Evolutionary conservation across 208 protist species (phyloP).

Genomic region (Crithidia mellificae): DNA sequence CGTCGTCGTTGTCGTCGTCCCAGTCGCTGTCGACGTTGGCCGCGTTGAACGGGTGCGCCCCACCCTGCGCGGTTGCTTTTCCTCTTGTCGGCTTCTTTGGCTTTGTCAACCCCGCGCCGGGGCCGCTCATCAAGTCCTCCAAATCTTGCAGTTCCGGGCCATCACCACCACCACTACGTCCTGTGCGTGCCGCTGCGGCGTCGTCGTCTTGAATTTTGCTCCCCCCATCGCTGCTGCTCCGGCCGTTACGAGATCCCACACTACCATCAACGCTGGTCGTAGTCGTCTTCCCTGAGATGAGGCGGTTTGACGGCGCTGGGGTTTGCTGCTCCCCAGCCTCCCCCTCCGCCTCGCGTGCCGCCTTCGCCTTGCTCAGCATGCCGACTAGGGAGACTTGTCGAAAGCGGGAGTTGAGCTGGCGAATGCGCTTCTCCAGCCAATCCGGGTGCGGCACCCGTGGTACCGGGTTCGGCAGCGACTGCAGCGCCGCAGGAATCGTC

Average conservation of each 20-base stretch:
- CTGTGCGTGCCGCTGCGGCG: neutral
- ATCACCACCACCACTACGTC: neutral
- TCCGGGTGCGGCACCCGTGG: constrained; percentile 97
- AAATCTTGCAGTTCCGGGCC: constrained; percentile 42
- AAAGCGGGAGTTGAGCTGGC: constrained; percentile 79
- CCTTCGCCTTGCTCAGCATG: constrained; percentile 49
- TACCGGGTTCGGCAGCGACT: constrained; percentile 97
- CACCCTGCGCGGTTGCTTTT: neutral
- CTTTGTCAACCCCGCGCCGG: neutral
- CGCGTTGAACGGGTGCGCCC: neutral
- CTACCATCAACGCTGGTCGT: too few species aligned
- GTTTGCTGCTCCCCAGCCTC: too few species aligned
- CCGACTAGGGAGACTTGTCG: constrained; percentile 64
- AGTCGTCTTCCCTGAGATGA: too few species aligned
- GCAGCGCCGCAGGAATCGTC: constrained; percentile 98
- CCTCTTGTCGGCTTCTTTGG: constrained; percentile 1
- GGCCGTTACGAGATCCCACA: too few species aligned
- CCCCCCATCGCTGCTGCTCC: too few species aligned
- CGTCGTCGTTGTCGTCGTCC: constrained; percentile 44
- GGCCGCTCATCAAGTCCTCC: constrained; percentile 51
- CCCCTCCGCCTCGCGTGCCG: constrained; percentile 6
- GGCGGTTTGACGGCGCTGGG: too few species aligned
- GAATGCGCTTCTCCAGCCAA: constrained; percentile 95
- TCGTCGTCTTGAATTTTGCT: too few species aligned
- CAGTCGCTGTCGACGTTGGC: constrained; percentile 32